phyloP scores from a whole-genome alignment of 441 rosid species.

The Bocquillonia castaneifolia region DNA sequence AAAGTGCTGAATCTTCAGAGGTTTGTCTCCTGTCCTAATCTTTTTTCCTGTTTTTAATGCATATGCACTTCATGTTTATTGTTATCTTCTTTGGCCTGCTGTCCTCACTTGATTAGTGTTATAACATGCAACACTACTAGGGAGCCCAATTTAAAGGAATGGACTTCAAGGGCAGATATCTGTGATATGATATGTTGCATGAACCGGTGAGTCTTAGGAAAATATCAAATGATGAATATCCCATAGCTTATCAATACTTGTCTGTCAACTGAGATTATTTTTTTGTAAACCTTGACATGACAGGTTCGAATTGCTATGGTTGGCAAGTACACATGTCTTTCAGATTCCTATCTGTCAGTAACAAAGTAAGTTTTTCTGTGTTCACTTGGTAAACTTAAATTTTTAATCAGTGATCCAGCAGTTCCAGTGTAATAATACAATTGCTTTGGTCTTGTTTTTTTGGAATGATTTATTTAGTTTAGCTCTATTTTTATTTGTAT shows the following conservation, averaged over 20 bases:
- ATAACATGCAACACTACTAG: constrained; percentile 43
- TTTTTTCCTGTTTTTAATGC: constrained; percentile 8
- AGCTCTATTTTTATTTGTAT: background rate
- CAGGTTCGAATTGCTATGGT: constrained; percentile 76
- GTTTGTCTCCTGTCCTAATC: constrained; percentile 39
- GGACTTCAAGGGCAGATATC: constrained; percentile 70
- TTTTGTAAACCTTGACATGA: constrained; percentile 22
- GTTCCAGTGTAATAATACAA: background rate
- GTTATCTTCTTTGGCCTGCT: background rate
- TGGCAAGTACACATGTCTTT: constrained; percentile 71
- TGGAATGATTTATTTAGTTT: background rate
- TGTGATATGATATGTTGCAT: constrained; percentile 66
- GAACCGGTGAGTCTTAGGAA: constrained; percentile 50
- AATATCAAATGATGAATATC: constrained; percentile 12
- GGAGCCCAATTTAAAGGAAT: constrained; percentile 52
- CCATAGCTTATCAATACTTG: constrained; percentile 10
- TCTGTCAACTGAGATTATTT: constrained; percentile 23
- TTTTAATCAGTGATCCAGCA: background rate
- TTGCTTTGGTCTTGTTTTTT: background rate
- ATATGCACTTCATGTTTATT: background rate
- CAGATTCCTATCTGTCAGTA: constrained; percentile 80
- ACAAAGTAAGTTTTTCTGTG: constrained; percentile 39
- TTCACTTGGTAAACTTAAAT: background rate
- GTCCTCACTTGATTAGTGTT: constrained; percentile 21
- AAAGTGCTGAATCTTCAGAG: constrained; percentile 52